Percentiles rank a stretch among this genome's conserved stretches.
phyloP scores from a whole-genome alignment of 1,284 basidiomycete genomes.

The Ustilago tritici region DNA sequence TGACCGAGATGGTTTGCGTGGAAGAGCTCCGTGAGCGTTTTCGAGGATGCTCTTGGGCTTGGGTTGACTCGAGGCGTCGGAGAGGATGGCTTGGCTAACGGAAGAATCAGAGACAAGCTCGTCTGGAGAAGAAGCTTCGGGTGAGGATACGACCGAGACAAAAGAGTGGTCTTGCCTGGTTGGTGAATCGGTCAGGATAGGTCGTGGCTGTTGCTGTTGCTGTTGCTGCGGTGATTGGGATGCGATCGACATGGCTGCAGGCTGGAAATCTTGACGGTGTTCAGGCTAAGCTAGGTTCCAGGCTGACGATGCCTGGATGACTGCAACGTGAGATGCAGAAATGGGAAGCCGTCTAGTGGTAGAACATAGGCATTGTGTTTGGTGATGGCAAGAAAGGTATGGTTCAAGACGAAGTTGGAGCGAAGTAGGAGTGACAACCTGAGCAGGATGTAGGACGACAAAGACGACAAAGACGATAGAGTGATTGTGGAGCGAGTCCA shows the following conservation, averaged over 20 bases:
- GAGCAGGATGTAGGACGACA: background rate
- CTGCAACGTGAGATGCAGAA: no score
- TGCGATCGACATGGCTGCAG: slow-evolving; percentile 22
- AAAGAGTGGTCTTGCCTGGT: slow-evolving; percentile 15
- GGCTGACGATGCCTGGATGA: no score
- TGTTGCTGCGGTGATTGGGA: slow-evolving; percentile 7
- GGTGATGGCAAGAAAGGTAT: background rate
- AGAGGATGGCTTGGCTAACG: slow-evolving; percentile 5
- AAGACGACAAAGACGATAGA: slow-evolving; percentile 1
- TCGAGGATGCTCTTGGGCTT: slow-evolving; percentile 54
- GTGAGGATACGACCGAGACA: slow-evolving; percentile 17
- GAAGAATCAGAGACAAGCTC: slow-evolving; percentile 34
- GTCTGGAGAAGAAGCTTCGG: slow-evolving; percentile 27
- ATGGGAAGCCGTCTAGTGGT: background rate
- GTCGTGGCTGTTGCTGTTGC: slow-evolving; percentile 3
- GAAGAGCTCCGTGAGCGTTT: slow-evolving; percentile 51
- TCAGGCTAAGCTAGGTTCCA: background rate
- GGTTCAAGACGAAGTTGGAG: background rate
- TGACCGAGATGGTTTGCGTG: slow-evolving; percentile 26
- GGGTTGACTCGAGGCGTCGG: slow-evolving; percentile 18
- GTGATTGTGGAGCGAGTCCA: slow-evolving; percentile 2
- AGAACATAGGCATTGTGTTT: background rate
- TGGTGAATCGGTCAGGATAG: slow-evolving; percentile 16
- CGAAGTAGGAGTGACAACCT: background rate
- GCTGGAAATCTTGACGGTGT: no score